Conservation (phyloP, 2,329 filamentous ascomycete genomes). For the Fusarium dimerum region DNA sequence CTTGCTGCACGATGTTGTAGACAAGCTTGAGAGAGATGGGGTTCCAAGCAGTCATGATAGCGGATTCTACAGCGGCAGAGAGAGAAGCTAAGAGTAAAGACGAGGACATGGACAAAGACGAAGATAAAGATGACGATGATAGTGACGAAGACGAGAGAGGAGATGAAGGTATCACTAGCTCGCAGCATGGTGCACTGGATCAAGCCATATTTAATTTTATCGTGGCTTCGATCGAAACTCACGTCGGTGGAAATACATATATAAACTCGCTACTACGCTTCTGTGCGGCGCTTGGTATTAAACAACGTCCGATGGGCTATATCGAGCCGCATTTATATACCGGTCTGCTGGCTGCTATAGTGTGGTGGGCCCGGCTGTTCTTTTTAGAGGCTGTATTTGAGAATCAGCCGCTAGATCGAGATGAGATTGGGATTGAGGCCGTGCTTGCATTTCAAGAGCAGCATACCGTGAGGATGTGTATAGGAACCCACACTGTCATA, state of each 20-base stretch:
- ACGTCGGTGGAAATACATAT: slow-evolving; percentile 11
- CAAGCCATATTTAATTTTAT: slow-evolving; percentile 10
- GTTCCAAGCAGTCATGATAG: not conserved
- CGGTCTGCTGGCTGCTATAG: slow-evolving; percentile 4
- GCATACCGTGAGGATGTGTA: slow-evolving; percentile 8
- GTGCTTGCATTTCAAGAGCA: slow-evolving; percentile 4
- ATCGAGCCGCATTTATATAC: slow-evolving; percentile 7
- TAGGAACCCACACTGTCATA: slow-evolving; percentile 6
- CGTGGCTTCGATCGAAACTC: slow-evolving; percentile 8
- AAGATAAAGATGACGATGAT: not conserved
- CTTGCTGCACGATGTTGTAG: not conserved
- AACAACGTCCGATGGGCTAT: slow-evolving; percentile 1
- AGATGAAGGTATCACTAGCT: not conserved
- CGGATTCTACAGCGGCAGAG: not conserved
- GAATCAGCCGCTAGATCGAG: not conserved
- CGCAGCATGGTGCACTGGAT: slow-evolving; percentile 2
- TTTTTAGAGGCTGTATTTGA: slow-evolving; percentile 10
- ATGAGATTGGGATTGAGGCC: slow-evolving; percentile 4
- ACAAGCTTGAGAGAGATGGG: not conserved
- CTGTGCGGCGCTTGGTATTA: slow-evolving; percentile 6
- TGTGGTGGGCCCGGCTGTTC: slow-evolving; percentile 9
- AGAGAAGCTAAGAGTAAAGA: not conserved
- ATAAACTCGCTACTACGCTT: slow-evolving; percentile 14
- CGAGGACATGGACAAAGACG: not conserved
- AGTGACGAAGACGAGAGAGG: too few species aligned